These are phyloP conservation scores for Yamadazyma diddensiae DNA, from an alignment of 1,139 yeast genomes.

Conservation along the genomic window DNA sequence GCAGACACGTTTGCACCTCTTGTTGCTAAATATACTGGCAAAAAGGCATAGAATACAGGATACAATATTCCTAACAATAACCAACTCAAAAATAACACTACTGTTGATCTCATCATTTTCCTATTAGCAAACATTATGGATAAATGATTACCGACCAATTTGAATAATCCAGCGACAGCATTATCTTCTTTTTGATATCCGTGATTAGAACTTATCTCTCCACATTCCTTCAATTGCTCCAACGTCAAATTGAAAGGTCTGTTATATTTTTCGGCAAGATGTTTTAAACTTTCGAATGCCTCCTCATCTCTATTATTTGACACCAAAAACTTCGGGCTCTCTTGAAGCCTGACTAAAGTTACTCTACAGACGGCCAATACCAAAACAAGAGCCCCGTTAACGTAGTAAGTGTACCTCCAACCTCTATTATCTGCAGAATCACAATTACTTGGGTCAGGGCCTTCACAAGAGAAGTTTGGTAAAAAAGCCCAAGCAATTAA, in stretches of 20 bases:
- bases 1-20: slow-evolving; percentile 38
- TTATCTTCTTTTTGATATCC: slow-evolving; percentile 20
- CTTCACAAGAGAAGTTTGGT: slow-evolving; percentile 46
- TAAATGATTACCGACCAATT: slow-evolving; percentile 22
- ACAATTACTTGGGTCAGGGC: slow-evolving; percentile 34
- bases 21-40: slow-evolving; percentile 35
- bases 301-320: slow-evolving; percentile 52
- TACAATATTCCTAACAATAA: slow-evolving; percentile 36
- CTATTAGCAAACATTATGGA: slow-evolving; percentile 25
- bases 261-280: slow-evolving; percentile 40
- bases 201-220: slow-evolving; percentile 30
- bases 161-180: slow-evolving; percentile 18
- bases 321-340: slow-evolving; percentile 57
- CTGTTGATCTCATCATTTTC: slow-evolving; percentile 25
- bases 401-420: slow-evolving; percentile 59
- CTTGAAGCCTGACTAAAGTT: slow-evolving; percentile 46
- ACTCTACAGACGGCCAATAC: slow-evolving; percentile 46
- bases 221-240: slow-evolving; percentile 44
- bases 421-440: slow-evolving; percentile 49
- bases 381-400: slow-evolving; percentile 52
- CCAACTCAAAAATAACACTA: slow-evolving; percentile 34
- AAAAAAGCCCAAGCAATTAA: slow-evolving; percentile 58
- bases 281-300: slow-evolving; percentile 37
- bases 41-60: slow-evolving; percentile 37
- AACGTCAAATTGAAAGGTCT: slow-evolving; percentile 42